Conservation (phyloP, 2,329 filamentous ascomycete species). For the Massarina eburnea region DNA sequence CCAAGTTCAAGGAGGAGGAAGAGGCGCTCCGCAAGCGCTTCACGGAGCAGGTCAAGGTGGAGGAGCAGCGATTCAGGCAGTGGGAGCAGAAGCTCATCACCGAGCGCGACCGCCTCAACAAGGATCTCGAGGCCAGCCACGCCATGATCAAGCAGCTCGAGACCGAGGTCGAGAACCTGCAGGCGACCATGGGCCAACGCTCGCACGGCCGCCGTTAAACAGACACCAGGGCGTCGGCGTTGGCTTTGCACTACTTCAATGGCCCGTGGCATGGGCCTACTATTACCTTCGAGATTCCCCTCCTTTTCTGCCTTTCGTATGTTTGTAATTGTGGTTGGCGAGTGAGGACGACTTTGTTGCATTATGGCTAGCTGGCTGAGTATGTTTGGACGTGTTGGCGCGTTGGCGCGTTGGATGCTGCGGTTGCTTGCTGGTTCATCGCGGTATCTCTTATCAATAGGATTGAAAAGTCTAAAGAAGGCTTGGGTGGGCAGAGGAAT, state of each 20-base stretch:
- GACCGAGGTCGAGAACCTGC: slow-evolving; percentile 88
- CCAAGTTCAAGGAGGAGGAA: slow-evolving; percentile 99
- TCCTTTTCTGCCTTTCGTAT: slow-evolving; percentile 41
- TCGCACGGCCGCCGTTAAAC: slow-evolving; percentile 87
- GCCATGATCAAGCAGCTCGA: slow-evolving; percentile 88
- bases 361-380: slow-evolving; percentile 4
- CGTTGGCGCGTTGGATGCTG: not conserved
- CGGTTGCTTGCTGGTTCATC: not conserved
- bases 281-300: slow-evolving; percentile 44
- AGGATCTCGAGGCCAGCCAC: slow-evolving; percentile 97
- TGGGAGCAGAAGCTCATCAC: slow-evolving; percentile 99
- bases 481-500: slow-evolving; percentile 9
- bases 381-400: slow-evolving; percentile 8
- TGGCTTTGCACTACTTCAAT: slow-evolving; percentile 12
- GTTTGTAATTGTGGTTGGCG: slow-evolving; percentile 43
- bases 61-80: slow-evolving; percentile 97
- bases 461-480: slow-evolving; percentile 11
- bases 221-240: slow-evolving; percentile 13
- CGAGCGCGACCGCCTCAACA: slow-evolving; percentile 98
- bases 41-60: slow-evolving; percentile 99
- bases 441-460: slow-evolving; percentile 3
- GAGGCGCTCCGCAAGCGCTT: slow-evolving; percentile 98
- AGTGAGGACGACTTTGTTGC: slow-evolving; percentile 17
- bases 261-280: slow-evolving; percentile 16
- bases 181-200: slow-evolving; percentile 77